Evolutionary conservation across 495 filamentous ascomycete genomes (phyloP).

Genomic region (Cetradonia linearis): DNA sequence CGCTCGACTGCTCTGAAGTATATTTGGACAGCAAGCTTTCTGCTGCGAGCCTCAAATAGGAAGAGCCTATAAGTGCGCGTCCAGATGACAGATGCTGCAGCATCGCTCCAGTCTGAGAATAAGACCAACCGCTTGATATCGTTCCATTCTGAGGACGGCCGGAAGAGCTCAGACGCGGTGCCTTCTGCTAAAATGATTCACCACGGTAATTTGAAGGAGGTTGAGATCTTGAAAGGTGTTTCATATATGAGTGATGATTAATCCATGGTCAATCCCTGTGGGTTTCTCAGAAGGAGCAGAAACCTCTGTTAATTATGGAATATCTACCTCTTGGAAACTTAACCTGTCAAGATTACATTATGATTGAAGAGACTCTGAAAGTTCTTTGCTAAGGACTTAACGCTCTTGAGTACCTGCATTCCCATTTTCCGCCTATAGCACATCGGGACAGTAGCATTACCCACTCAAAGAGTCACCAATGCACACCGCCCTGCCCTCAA

Average conservation of each 20-base stretch:
- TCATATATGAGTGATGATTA: conserved; percentile 1
- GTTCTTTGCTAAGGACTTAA: conserved; percentile 7
- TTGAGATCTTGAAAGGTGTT: conserved; percentile 5
- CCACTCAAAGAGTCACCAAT: no score
- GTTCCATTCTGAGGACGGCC: no score
- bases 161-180: conserved; percentile 62
- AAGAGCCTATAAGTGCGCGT: conserved; percentile 26
- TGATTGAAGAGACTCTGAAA: neutral
- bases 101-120: no score
- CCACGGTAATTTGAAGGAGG: conserved; percentile 45
- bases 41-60: conserved; percentile 25
- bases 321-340: conserved; percentile 8
- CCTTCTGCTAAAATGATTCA: conserved; percentile 69
- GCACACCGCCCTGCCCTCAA: no score
- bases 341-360: neutral
- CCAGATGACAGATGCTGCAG: conserved; percentile 24
- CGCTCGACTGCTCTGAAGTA: conserved; percentile 13
- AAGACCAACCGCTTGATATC: no score
- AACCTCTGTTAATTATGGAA: conserved; percentile 9
- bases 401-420: conserved; percentile 8
- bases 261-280: neutral
- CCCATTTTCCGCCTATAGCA: neutral
- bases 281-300: conserved; percentile 4
- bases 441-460: conserved; percentile 6
- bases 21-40: conserved; percentile 23